Percentiles rank a stretch among this genome's conserved stretches.
phyloP scores from a whole-genome alignment of 208 protist species.

The Tritrichomonas musculus region DNA sequence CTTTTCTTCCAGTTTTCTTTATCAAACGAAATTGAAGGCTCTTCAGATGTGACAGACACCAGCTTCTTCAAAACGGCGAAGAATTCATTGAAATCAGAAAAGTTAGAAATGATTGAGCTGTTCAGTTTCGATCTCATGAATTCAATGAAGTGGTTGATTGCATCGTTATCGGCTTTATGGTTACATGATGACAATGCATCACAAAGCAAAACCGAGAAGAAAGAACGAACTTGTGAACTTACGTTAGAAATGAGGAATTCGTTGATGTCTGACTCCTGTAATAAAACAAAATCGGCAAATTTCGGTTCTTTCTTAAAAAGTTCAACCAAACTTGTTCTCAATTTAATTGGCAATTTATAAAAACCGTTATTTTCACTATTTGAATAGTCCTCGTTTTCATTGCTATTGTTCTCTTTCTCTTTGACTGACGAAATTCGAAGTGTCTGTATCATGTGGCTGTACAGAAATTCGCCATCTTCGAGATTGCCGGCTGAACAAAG shows the following conservation, averaged over 20 bases:
- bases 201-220: neutral
- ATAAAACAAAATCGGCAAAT: neutral
- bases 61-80: neutral
- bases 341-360: neutral
- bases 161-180: neutral
- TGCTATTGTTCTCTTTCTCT: neutral
- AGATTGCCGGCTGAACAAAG: neutral
- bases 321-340: neutral
- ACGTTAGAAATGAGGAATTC: neutral
- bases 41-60: too few relatives aligned
- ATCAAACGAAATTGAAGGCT: too few relatives aligned
- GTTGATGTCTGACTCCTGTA: neutral
- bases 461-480: neutral
- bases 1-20: neutral
- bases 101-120: neutral
- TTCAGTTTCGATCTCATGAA: neutral
- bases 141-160: neutral
- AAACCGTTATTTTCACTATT: too few relatives aligned
- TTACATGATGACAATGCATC: neutral
- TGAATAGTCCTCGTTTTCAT: too few relatives aligned
- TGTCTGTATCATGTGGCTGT: neutral
- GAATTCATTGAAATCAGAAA: neutral
- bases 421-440: too few relatives aligned
- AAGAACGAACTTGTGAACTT: neutral
- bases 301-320: neutral